Conservation (phyloP, 75 land plant genomes). For the Ceratopteris richardii region DNA sequence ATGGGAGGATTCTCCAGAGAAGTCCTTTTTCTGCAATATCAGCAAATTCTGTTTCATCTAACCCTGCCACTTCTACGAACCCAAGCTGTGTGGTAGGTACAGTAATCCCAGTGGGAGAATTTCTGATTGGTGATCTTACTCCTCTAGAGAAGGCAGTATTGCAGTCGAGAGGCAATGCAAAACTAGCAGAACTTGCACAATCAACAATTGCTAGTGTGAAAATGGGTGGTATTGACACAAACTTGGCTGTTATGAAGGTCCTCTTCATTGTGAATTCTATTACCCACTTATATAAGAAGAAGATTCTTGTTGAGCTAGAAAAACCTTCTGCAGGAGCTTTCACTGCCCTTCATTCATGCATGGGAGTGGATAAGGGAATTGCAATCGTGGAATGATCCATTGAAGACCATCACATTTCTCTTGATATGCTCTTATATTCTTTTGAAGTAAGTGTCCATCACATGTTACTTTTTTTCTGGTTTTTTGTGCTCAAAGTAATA, state of each 20-base stretch:
- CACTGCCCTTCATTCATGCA: constrained; percentile 42
- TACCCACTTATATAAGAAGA: background rate
- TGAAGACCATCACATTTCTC: constrained; percentile 65
- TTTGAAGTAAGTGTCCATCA: constrained; percentile 38
- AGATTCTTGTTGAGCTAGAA: background rate
- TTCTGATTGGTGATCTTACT: constrained; percentile 67
- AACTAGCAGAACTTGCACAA: constrained; percentile 73
- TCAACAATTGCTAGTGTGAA: constrained; percentile 79
- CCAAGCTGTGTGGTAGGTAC: constrained; percentile 20
- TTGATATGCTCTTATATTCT: constrained; percentile 39
- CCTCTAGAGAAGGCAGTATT: constrained; percentile 65
- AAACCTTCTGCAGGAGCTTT: constrained; percentile 54
- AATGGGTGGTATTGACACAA: constrained; percentile 91
- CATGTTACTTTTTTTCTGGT: background rate
- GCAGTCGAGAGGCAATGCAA: constrained; percentile 58
- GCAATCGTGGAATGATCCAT: constrained; percentile 66
- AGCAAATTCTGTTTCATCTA: constrained; percentile 43
- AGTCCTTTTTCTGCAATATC: constrained; percentile 33
- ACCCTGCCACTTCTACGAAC: constrained; percentile 31
- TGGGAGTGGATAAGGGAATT: constrained; percentile 40
- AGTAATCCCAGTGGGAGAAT: constrained; percentile 68
- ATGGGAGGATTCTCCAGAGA: constrained; percentile 4
- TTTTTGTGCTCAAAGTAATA: background rate
- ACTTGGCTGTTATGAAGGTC: constrained; percentile 90
- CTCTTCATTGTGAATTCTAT: background rate